Evolutionary conservation across 108 stramenopile genomes (phyloP).

Genomic region (Pseudonitzschia multiseries): DNA sequence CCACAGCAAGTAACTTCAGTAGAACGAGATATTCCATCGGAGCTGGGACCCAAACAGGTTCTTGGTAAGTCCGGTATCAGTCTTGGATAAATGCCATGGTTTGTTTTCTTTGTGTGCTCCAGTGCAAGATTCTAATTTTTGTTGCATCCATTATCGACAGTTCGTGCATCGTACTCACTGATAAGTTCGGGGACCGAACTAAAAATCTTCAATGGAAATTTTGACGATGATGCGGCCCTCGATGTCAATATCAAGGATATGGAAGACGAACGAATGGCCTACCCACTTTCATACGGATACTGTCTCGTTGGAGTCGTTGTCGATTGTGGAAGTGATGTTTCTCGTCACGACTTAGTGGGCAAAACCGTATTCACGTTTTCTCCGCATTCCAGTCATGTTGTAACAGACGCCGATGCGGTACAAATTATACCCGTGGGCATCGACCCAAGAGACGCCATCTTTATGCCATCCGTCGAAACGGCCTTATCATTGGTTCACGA

Average conservation of each 20-base stretch:
- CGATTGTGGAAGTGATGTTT: constrained; percentile 65
- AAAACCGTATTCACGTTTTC: constrained; percentile 82
- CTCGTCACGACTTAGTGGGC: constrained; percentile 50
- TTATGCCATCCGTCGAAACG: constrained; percentile 94
- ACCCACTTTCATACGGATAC: constrained; percentile 90
- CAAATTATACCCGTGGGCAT: constrained; percentile 88
- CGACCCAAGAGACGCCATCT: constrained; percentile 85
- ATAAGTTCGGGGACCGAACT: constrained; percentile 93
- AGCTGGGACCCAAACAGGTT: constrained; percentile 59
- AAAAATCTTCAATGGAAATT: constrained; percentile 86
- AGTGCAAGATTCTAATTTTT: background rate
- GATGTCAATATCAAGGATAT: constrained; percentile 89
- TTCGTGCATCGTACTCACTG: constrained; percentile 70
- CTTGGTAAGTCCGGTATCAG: constrained; percentile 41
- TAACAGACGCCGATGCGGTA: constrained; percentile 61
- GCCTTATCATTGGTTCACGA: constrained; percentile 91
- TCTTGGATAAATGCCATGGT: too few relatives aligned
- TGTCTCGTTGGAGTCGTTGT: constrained; percentile 78
- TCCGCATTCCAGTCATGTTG: constrained; percentile 80
- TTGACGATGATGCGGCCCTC: constrained; percentile 67
- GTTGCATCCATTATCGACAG: constrained; percentile 6
- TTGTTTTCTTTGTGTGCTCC: background rate
- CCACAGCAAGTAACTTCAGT: constrained; percentile 60
- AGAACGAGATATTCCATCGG: constrained; percentile 21
- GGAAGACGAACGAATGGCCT: constrained; percentile 80